phyloP scores from a whole-genome alignment of 1,284 basidiomycete genomes.

The Tilletia walkeri region DNA sequence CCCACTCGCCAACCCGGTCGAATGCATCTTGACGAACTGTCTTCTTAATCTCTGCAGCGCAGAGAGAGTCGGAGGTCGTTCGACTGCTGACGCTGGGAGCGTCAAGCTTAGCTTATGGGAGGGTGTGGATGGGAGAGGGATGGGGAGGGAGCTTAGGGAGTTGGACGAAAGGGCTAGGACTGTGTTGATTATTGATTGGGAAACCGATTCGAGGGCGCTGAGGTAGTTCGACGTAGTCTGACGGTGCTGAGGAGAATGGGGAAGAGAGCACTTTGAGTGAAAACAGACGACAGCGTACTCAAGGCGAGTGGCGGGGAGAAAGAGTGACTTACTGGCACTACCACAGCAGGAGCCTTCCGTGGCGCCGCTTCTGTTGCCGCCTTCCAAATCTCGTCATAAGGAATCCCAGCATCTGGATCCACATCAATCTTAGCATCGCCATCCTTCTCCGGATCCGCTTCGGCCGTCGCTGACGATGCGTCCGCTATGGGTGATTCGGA shows the following conservation, averaged over 20 bases:
- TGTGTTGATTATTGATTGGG: constrained; percentile 35
- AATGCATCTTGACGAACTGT: constrained; percentile 49
- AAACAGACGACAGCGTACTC: neutral
- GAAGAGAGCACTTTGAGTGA: constrained; percentile 5
- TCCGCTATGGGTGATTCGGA: constrained; percentile 22
- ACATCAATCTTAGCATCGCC: constrained; percentile 54
- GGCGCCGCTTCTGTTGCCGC: constrained; percentile 74
- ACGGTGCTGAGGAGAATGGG: constrained; percentile 23
- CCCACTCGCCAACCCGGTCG: constrained; percentile 34
- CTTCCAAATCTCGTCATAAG: constrained; percentile 74
- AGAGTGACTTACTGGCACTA: constrained; percentile 60
- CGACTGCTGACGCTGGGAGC: constrained; percentile 2
- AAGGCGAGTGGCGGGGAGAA: neutral
- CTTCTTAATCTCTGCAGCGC: constrained; percentile 44
- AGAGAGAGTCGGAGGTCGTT: constrained; percentile 29
- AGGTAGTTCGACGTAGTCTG: constrained; percentile 57
- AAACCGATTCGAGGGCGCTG: constrained; percentile 52
- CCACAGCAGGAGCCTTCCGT: constrained; percentile 81
- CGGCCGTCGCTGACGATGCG: neutral
- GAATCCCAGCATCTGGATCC: constrained; percentile 67
- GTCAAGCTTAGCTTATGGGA: neutral
- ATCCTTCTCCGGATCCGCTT: neutral
- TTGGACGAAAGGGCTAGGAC: constrained; percentile 25
- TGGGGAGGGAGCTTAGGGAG: constrained; percentile 18
- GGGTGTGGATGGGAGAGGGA: constrained; percentile 25